These are phyloP conservation scores for Lithospermum erythrorhizon DNA, from an alignment of 257 asterid genomes.

Conservation along the genomic window DNA sequence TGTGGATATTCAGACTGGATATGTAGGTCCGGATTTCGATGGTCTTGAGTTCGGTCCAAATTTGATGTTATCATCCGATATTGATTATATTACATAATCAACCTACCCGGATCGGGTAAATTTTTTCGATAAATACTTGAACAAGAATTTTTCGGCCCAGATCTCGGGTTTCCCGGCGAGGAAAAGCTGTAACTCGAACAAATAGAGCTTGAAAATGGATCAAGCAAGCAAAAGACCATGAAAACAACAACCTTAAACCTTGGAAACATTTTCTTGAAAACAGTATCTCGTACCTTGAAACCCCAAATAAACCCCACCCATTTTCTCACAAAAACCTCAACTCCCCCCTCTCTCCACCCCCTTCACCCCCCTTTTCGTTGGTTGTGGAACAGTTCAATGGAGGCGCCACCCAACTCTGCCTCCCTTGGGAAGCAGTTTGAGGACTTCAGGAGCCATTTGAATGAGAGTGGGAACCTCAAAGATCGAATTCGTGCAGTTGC, in stretches of 20 bases:
- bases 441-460: conserved; percentile 55
- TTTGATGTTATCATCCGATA: too few relatives aligned
- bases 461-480: conserved; percentile 54
- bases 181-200: too few relatives aligned
- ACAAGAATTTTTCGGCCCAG: too few relatives aligned
- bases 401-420: conserved; percentile 17
- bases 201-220: too few relatives aligned
- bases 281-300: conserved; percentile 16
- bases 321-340: too few relatives aligned
- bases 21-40: too few relatives aligned
- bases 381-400: conserved; percentile 16
- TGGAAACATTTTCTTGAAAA: background rate
- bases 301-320: conserved; percentile 18
- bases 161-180: too few relatives aligned
- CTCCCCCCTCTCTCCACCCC: background rate
- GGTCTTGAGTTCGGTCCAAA: too few relatives aligned
- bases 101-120: too few relatives aligned
- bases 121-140: too few relatives aligned
- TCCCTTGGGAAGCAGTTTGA: conserved; percentile 64
- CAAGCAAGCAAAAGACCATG: background rate
- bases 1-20: too few relatives aligned
- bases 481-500: conserved; percentile 73
- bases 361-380: conserved; percentile 6
- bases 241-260: background rate
- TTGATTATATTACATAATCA: too few relatives aligned